Conservation (phyloP, 106 monocot genomes). For the Dendrobium officinale region DNA sequence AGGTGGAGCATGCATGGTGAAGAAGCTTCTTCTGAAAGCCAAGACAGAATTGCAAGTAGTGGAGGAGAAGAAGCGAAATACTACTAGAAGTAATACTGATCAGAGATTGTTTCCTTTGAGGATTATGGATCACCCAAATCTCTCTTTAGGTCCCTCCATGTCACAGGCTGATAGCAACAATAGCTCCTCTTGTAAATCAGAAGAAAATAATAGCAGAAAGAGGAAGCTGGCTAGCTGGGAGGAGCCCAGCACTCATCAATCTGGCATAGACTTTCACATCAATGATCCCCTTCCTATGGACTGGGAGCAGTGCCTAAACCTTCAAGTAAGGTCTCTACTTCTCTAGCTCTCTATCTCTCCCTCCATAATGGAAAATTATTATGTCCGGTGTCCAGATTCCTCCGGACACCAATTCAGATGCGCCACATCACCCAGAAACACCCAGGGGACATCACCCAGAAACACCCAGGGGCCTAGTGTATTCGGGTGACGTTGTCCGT, state of each 20-base stretch:
- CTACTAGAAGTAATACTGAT: neutral
- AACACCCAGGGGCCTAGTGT: no score
- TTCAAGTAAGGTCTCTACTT: conserved; percentile 29
- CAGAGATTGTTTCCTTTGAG: no score
- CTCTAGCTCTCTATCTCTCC: conserved; percentile 10
- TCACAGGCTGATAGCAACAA: neutral
- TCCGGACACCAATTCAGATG: no score
- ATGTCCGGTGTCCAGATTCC: no score
- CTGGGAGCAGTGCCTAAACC: conserved; percentile 76
- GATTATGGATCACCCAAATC: conserved; percentile 35
- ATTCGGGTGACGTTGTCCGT: no score
- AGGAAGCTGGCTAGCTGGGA: conserved; percentile 36
- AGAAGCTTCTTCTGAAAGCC: neutral
- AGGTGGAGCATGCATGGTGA: neutral
- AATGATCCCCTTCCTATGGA: conserved; percentile 57
- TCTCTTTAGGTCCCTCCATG: conserved; percentile 37
- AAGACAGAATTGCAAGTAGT: conserved; percentile 1
- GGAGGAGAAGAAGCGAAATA: conserved; percentile 7
- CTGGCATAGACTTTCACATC: conserved; percentile 45
- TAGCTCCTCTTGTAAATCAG: conserved; percentile 36
- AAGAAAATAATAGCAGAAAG: conserved; percentile 32
- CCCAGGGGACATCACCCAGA: no score
- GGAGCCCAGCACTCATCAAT: conserved; percentile 8
- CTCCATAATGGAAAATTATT: no score
- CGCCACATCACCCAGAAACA: no score